phyloP scores from a whole-genome alignment of 2,329 filamentous ascomycete genomes.

The Pseudogymnoascus destructans region DNA sequence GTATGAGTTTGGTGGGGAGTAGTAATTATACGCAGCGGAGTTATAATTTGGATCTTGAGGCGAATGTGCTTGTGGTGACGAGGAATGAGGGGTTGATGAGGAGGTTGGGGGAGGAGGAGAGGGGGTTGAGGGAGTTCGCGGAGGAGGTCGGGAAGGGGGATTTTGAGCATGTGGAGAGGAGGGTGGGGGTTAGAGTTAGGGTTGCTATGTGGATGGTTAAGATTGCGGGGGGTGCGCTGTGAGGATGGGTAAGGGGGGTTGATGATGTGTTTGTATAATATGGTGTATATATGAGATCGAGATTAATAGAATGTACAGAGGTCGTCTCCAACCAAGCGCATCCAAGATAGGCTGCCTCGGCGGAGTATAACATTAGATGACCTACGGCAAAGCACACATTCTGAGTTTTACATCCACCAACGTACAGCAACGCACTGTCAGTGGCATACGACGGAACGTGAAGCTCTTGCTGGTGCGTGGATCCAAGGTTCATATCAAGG shows the following conservation, averaged over 20 bases:
- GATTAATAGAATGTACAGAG: background rate
- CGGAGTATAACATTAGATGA: too few species aligned
- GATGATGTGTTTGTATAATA: background rate
- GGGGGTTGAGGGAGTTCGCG: slow-evolving; percentile 66
- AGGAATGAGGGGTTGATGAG: slow-evolving; percentile 56
- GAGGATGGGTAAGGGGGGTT: slow-evolving; percentile 15
- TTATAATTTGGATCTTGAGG: slow-evolving; percentile 85
- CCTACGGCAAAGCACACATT: background rate
- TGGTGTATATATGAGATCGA: background rate
- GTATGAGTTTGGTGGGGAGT: slow-evolving; percentile 74
- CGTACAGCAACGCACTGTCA: background rate
- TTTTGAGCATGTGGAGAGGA: slow-evolving; percentile 66
- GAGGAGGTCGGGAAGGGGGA: slow-evolving; percentile 58
- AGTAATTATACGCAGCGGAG: slow-evolving; percentile 93
- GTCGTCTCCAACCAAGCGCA: too few species aligned
- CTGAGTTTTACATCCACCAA: background rate
- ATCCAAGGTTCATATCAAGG: background rate
- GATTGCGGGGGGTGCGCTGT: slow-evolving; percentile 77
- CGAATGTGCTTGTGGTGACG: slow-evolving; percentile 77
- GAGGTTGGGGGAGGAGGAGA: slow-evolving; percentile 65
- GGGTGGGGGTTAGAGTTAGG: slow-evolving; percentile 73
- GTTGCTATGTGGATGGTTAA: slow-evolving; percentile 90
- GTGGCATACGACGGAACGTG: background rate
- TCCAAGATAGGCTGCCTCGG: too few species aligned
- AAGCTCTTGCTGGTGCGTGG: background rate